Base-by-base conservation (phyloP, 176 grass and related monocot genomes). In the Bonia amplexicaulis region DNA sequence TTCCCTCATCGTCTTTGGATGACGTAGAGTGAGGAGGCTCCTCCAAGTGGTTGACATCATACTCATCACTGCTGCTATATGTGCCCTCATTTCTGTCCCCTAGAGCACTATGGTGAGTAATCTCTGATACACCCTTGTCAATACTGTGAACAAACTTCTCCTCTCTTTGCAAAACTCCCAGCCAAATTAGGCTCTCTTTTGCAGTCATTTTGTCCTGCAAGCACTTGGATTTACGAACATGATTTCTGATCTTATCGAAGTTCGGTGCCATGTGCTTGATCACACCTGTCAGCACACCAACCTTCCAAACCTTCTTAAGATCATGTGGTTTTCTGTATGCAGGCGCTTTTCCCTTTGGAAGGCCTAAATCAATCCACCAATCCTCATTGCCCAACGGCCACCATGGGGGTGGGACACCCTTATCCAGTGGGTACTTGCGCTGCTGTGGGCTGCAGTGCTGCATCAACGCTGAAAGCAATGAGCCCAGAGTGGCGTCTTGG, bases 171-270 rank as follows among this genome's bases (percentile, higher is more conserved):
- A 98, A 51, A 66, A 95, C 91, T 53, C 81, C 85, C 47, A 93
- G 75, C 96, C 96, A 98, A 87, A 95, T 95, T 61, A 93, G 86
- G 86, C 83, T 94, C 82, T 94, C 93, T 84, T 79, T 94, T 73
- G 85, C 81, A 19, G 76, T 92, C 93, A 94, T 85, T 79, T 89
- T 89, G 31, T 92, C 87, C 53, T 94, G 90, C 69, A 94, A 78
- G 70, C 84, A 85, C 73, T 92, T 94, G 20, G 90, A 92, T 71
- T 87, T 83, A 54, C 80, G 40, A 14, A 88, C 87, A 40, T 22
- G 74, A 16, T 85, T 73, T 73, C 70, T 81, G 29, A 94, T 78
- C 47, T 85, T 85, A 64, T 51, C 72, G 9, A 94, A 89, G 16
- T 92, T 80, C 31, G 92, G 92, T 41, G 90, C 65, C 87, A 92